Base-by-base conservation (phyloP, 805 yeast species). In the Candida berthetii region DNA sequence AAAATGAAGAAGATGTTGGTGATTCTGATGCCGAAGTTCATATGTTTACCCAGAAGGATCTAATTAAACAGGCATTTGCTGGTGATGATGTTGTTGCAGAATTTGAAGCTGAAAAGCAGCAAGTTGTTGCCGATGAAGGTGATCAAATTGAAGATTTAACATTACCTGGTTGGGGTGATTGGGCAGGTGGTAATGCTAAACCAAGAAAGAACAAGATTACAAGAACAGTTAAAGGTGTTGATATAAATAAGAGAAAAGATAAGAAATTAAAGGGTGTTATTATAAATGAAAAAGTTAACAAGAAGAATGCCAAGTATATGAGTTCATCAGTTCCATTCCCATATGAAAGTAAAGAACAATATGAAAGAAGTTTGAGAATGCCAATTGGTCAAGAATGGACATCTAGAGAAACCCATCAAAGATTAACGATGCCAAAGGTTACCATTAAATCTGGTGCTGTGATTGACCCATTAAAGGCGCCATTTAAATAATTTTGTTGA, bases 371-470 rank as follows among this genome's bases (percentile, higher is more conserved):
- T 5, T 69, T 93, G 55, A 77, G 96, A 58, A 83, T 88, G 88
- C 97, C 98, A n/a, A 69, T 93, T 46, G 98, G 98, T 20, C 95
- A 86, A 62, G 96, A 93, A 64, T 93, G 98, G 98, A 81, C 91
- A 8, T 78, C 95, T 7, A 80, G 87, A 57, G 83, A 80, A 41
- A 80, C 96, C 3, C 93, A 85, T 68, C 96, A 89, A 68, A 79
- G 79, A 58, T 68, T 87, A 51, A 87, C 93, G 38, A 89, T 85
- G 79, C 98, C 99, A 34, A 75, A 85, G 54, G 82, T 93, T 33
- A 72, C 86, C 46, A 82, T 86, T 38, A 90, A 88, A 62, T 86
- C 86, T 48, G 96, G 98, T 54, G 73, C 77, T 45, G 89, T 90
- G 38, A 86, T 93, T 50, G 95, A 89, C 62, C 99, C 99, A 16